These are phyloP conservation scores for Gossypium gossypioides DNA, from an alignment of 441 rosid species.

Conservation along the genomic window DNA sequence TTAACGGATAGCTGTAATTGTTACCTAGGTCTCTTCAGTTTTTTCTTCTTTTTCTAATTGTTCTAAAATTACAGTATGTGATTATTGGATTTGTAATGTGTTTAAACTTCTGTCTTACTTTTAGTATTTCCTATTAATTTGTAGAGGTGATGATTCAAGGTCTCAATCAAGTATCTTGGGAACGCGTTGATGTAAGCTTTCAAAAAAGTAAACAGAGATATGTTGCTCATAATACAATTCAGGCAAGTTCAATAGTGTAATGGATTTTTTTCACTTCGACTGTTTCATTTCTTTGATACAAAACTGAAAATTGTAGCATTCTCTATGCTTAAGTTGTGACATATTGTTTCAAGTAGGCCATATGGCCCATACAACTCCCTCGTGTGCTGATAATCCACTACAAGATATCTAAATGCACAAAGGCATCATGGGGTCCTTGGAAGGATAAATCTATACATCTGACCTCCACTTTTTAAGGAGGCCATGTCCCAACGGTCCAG, in stretches of 20 bases:
- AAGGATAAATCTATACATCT: not conserved
- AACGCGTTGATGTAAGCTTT: constrained; percentile 87
- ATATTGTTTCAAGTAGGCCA: not conserved
- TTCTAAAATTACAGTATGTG: not conserved
- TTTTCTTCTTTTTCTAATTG: not conserved
- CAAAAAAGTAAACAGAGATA: constrained; percentile 67
- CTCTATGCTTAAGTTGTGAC: not conserved
- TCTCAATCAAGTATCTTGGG: constrained; percentile 74
- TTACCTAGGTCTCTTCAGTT: not conserved
- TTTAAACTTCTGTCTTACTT: not conserved
- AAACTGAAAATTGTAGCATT: not conserved
- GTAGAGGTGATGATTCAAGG: constrained; percentile 81
- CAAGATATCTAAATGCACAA: not conserved
- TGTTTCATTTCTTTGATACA: constrained; percentile 2
- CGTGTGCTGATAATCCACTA: not conserved
- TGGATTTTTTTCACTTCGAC: not conserved
- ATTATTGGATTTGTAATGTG: not conserved
- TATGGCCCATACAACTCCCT: not conserved
- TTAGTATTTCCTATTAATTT: constrained; percentile 13
- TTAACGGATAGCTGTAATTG: not conserved
- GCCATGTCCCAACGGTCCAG: not conserved
- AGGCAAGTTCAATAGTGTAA: constrained; percentile 45
- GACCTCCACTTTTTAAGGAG: not conserved
- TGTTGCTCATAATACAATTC: constrained; percentile 75
- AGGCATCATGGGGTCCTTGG: not conserved